Conservation (phyloP, 1,284 basidiomycete species). For the Ganoderma lucidum region DNA sequence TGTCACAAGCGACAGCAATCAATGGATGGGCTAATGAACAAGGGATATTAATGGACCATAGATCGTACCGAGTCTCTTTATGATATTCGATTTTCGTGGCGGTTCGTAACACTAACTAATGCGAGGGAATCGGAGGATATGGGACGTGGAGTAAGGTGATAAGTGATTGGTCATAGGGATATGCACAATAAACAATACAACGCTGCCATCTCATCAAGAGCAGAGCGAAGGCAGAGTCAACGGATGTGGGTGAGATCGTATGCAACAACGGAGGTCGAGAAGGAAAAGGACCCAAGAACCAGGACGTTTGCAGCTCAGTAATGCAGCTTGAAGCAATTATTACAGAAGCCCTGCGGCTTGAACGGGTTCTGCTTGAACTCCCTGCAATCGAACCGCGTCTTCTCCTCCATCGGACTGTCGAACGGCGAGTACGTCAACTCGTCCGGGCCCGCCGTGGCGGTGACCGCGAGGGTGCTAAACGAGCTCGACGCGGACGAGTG, state of each 20-base stretch:
- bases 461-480: constrained; percentile 29
- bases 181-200: background rate
- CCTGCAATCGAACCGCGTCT: constrained; percentile 46
- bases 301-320: constrained; percentile 7
- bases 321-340: constrained; percentile 64
- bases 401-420: constrained; percentile 48
- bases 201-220: background rate
- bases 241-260: background rate
- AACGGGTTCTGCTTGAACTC: constrained; percentile 69
- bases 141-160: background rate
- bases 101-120: background rate
- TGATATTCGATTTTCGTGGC: background rate
- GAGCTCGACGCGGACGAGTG: constrained; percentile 37
- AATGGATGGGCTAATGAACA: background rate
- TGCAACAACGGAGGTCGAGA: background rate
- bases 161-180: background rate
- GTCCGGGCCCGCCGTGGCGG: constrained; percentile 32
- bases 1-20: background rate
- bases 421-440: constrained; percentile 56
- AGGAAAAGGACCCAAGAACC: background rate
- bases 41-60: background rate
- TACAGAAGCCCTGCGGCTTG: constrained; percentile 67
- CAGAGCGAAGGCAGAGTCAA: background rate
- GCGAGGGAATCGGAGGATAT: background rate
- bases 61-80: background rate